Evolutionary conservation across 208 protist species (phyloP), one percentile per base, ranked within the genome.

Genomic region (Phytomonas sp.): DNA sequence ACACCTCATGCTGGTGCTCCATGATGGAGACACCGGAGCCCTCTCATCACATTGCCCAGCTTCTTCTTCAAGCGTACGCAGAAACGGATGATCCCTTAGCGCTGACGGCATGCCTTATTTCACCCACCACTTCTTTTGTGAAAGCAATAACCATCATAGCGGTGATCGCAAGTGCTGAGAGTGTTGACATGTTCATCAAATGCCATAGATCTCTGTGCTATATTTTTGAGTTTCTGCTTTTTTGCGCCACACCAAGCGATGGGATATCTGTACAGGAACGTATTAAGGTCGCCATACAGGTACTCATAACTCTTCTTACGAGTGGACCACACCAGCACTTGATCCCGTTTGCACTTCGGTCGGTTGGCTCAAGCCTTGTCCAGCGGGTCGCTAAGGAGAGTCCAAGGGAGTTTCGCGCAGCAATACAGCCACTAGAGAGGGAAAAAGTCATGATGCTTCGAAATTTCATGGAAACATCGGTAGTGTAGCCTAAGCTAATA

Each of bases 391-490:
- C 81, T 42, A 66, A 40, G 23, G 56, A 74, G 14, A 65, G 84
- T 60, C 65, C 77, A 12, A 30, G 40, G 31, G 74, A 78, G 66
- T 64, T 94, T 70, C 75, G 74, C 29, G 70, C 30, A 32, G 83
- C 76, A 19, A 90, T 94, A 78, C 88, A 81, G 31, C 71, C 63
- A 4, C 74, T 94, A 0, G 69, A 66, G 0, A 14, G 66, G 1
- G 73, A 71, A 12, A 79, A 84, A 29, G 83, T 80, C 2, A 45
- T 71, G 29, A 34, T 65, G 68, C 76, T 94, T 69, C 76, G 88
- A 32, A 37, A 60, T 49, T 86, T 94, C 65, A 91, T 94, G 88
- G 78, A 89, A 59, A 71, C 63, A 61, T 82, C 82, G 19, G 19
- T 56, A 19, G 16, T 56, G 45, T 56, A 56, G 45, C 45, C 19